Conservation (phyloP, 768 basidiomycete genomes). For the Cyathus striatus region DNA sequence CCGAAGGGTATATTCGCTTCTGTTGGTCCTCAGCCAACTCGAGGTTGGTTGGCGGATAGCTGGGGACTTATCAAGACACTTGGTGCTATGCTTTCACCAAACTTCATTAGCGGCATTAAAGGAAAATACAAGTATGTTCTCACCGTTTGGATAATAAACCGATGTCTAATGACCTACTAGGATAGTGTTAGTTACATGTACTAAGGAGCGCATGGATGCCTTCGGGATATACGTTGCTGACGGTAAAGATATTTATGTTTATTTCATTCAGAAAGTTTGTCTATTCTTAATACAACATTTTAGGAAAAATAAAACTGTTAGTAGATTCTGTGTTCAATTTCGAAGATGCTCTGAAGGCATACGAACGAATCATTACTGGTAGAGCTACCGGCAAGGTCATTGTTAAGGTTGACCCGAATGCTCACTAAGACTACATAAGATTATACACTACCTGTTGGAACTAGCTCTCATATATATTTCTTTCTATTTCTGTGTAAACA, state of each 20-base stretch:
- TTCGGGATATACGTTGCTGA: slow-evolving; percentile 33
- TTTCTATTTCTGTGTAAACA: no score
- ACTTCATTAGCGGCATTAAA: slow-evolving; percentile 48
- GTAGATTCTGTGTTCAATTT: slow-evolving; percentile 60
- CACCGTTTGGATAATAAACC: neutral
- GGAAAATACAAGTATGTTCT: slow-evolving; percentile 40
- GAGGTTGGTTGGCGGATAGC: slow-evolving; percentile 21
- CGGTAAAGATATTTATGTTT: slow-evolving; percentile 37
- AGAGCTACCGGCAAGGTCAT: slow-evolving; percentile 65
- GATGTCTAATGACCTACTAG: slow-evolving; percentile 15
- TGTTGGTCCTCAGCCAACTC: slow-evolving; percentile 41
- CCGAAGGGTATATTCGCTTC: slow-evolving; percentile 49
- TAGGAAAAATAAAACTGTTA: slow-evolving; percentile 46
- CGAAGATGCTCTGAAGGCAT: slow-evolving; percentile 54
- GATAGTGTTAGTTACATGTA: slow-evolving; percentile 23
- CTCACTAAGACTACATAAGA: no score
- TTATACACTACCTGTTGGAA: no score
- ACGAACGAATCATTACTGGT: slow-evolving; percentile 50
- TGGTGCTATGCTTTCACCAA: slow-evolving; percentile 33
- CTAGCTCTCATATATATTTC: no score
- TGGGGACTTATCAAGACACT: slow-evolving; percentile 24
- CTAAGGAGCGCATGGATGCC: slow-evolving; percentile 25
- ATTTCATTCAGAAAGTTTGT: neutral
- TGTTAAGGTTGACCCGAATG: slow-evolving; percentile 42
- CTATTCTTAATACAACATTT: neutral